Evolutionary conservation across 2,329 filamentous ascomycete species (phyloP).

Genomic region (Didymellaceae sp.): DNA sequence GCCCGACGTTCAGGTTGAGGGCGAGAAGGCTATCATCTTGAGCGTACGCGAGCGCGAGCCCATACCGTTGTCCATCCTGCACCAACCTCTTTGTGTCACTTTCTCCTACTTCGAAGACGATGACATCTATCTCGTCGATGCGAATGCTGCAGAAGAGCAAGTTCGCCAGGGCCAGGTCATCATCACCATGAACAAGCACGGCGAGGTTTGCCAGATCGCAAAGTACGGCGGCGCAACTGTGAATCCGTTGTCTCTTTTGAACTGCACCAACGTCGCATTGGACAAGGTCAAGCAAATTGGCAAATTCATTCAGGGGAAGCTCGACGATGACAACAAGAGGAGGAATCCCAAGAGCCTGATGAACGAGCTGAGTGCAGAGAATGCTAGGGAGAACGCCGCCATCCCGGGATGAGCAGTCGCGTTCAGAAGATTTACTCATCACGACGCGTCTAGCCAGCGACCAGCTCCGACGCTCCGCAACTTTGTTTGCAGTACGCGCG

Average conservation of each 20-base stretch:
- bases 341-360: constrained; percentile 80
- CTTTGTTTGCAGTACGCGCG: constrained; percentile 4
- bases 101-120: constrained; percentile 84
- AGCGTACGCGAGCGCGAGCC: constrained; percentile 85
- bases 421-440: constrained; percentile 19
- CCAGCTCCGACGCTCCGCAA: constrained; percentile 5
- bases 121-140: constrained; percentile 74
- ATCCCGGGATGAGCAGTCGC: constrained; percentile 9
- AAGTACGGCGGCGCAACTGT: constrained; percentile 87
- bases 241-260: constrained; percentile 78
- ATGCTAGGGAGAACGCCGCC: constrained; percentile 69
- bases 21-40: constrained; percentile 84
- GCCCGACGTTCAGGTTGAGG: constrained; percentile 86
- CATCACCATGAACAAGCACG: constrained; percentile 85
- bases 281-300: constrained; percentile 83
- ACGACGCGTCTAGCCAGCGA: constrained; percentile 21
- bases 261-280: constrained; percentile 76
- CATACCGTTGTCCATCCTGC: constrained; percentile 86
- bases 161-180: constrained; percentile 75
- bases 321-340: constrained; percentile 79
- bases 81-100: constrained; percentile 89
- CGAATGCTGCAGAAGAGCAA: constrained; percentile 77
- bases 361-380: constrained; percentile 82
- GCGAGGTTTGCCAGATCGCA: constrained; percentile 88
- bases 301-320: constrained; percentile 71